Percentiles rank a stretch among this genome's conserved stretches.
Conservation (phyloP, 2,329 filamentous ascomycete genomes). For the Colletotrichum sp. region DNA sequence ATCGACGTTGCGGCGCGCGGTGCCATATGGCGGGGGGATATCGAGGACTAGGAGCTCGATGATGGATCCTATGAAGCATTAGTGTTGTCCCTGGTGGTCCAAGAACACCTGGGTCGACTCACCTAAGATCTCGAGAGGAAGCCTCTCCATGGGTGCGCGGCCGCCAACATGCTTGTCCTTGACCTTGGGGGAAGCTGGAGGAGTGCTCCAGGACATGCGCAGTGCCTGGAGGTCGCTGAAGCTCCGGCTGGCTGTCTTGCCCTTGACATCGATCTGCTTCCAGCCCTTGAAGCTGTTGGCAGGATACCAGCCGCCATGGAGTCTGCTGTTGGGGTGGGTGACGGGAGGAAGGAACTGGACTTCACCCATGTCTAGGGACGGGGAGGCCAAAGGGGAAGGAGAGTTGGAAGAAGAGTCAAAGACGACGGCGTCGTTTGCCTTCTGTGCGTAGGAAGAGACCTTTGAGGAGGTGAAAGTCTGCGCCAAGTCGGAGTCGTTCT, state of each 20-base stretch:
- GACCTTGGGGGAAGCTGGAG: constrained; percentile 33
- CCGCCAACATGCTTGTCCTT: constrained; percentile 47
- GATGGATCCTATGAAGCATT: constrained; percentile 62
- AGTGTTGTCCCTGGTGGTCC: constrained; percentile 15
- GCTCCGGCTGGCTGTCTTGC: constrained; percentile 65
- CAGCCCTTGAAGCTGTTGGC: constrained; percentile 65
- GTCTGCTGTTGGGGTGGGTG: constrained; percentile 59
- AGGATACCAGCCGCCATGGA: constrained; percentile 65
- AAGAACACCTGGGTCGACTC: constrained; percentile 38
- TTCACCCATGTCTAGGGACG: constrained; percentile 36
- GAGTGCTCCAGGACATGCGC: constrained; percentile 58
- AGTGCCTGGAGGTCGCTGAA: constrained; percentile 63
- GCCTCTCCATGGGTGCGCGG: constrained; percentile 65
- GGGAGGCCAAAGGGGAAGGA: constrained; percentile 31
- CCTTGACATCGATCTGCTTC: constrained; percentile 66
- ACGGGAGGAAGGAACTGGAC: constrained; percentile 56
- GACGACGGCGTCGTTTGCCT: constrained; percentile 52
- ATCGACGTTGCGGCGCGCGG: constrained; percentile 78
- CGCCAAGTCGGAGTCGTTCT: constrained; percentile 62
- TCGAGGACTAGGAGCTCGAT: constrained; percentile 78
- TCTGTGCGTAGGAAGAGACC: constrained; percentile 60
- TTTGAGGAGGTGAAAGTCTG: constrained; percentile 70
- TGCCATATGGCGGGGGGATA: constrained; percentile 73
- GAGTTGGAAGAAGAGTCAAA: constrained; percentile 55
- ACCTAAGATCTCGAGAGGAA: constrained; percentile 77